Evolutionary conservation across 768 basidiomycete genomes (phyloP).

Genomic region (Panaeolus papilionaceus): DNA sequence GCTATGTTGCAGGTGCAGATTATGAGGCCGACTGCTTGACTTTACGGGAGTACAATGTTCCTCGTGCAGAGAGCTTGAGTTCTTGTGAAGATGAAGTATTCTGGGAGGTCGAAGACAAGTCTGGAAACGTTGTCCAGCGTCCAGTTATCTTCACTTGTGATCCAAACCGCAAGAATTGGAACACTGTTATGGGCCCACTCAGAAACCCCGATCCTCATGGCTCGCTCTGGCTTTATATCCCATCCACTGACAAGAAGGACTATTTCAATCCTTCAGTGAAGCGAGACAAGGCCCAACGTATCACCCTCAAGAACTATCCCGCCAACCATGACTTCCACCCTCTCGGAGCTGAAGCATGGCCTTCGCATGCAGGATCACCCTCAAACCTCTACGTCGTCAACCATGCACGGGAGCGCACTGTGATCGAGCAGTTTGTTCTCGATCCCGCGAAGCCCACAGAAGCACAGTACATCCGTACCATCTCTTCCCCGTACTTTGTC

Average conservation of each 20-base stretch:
- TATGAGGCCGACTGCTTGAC: constrained; percentile 51
- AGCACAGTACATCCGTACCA: constrained; percentile 64
- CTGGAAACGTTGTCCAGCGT: constrained; percentile 47
- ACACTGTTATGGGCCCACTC: constrained; percentile 80
- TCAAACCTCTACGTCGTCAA: constrained; percentile 73
- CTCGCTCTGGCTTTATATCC: constrained; percentile 62
- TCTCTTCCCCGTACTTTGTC: constrained; percentile 61
- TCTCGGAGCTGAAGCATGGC: constrained; percentile 66
- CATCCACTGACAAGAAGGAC: constrained; percentile 19
- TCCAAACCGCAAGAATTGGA: constrained; percentile 65
- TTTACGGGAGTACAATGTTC: constrained; percentile 36
- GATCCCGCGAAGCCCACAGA: constrained; percentile 47
- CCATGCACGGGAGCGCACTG: constrained; percentile 64
- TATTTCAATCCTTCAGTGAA: constrained; percentile 21
- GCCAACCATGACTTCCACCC: constrained; percentile 71
- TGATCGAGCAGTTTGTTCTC: constrained; percentile 72
- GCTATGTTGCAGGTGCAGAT: constrained; percentile 59
- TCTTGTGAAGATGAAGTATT: constrained; percentile 72
- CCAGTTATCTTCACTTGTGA: constrained; percentile 60
- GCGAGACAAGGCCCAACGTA: constrained; percentile 38
- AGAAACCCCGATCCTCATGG: constrained; percentile 63
- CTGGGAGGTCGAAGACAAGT: constrained; percentile 61
- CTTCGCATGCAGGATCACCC: constrained; percentile 50
- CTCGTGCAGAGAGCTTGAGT: constrained; percentile 39
- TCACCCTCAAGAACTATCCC: constrained; percentile 61